Percentiles rank a stretch among this genome's conserved stretches.
Evolutionary conservation across 192 early-diverging fungal genomes (phyloP).

Genomic region (Entomortierella lignicola): DNA sequence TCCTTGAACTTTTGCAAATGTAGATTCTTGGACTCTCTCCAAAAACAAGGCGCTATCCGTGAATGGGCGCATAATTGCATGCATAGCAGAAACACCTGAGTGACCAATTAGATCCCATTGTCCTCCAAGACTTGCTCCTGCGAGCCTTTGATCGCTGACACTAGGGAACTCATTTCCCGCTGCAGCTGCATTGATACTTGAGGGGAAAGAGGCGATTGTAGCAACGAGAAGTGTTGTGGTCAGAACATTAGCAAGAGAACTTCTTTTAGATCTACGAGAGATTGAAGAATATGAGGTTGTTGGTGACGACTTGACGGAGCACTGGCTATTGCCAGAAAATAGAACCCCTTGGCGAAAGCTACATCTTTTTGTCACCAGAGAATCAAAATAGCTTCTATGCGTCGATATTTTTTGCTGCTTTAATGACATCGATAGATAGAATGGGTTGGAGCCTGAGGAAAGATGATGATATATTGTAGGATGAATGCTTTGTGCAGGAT

Average conservation of each 20-base stretch:
- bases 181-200: constrained; percentile 17
- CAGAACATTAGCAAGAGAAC: constrained; percentile 11
- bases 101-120: constrained; percentile 56
- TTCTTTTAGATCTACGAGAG: constrained; percentile 11
- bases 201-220: constrained; percentile 1
- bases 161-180: neutral
- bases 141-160: neutral
- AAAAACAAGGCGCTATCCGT: constrained; percentile 46
- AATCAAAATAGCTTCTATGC: too few relatives aligned
- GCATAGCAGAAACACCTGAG: constrained; percentile 53
- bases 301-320: too few relatives aligned
- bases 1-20: constrained; percentile 20
- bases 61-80: constrained; percentile 42
- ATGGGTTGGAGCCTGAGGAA: too few relatives aligned
- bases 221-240: constrained; percentile 12
- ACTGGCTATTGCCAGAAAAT: too few relatives aligned
- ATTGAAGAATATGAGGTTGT: neutral
- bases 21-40: constrained; percentile 40
- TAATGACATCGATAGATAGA: too few relatives aligned
- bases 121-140: constrained; percentile 34
- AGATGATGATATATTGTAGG: too few relatives aligned
- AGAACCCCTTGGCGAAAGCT: too few relatives aligned
- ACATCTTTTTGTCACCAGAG: too few relatives aligned
- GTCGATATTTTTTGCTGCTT: too few relatives aligned
- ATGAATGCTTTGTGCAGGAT: too few relatives aligned